Base-by-base conservation (phyloP, 2,329 filamentous ascomycete genomes). In the Epicoccum nigrum region DNA sequence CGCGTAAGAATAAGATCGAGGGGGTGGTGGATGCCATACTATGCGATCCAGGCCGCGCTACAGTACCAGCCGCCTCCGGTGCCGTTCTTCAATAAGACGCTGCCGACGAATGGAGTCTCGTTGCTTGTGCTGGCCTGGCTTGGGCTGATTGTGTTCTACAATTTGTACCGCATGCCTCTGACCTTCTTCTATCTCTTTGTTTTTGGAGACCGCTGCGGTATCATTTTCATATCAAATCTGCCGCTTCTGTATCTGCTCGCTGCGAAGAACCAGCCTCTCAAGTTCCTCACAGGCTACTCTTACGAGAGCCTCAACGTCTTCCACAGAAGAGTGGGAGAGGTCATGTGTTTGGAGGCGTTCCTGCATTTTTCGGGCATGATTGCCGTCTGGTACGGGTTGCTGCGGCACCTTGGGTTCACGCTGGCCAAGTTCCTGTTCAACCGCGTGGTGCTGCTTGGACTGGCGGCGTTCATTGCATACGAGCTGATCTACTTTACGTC, bases 301-400 rank as follows among this genome's bases (percentile, higher is more conserved):
- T 88, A 88, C 62, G 85, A 88, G 68, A 79, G 82, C 4, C 74
- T 88, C 33, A 87, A 88, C 64, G 81, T 88, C 37, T 80, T 87
- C 47, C 85, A 88, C 64, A 81, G 85, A 28, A 78, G 85, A 4
- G 76, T 87, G 1, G 85, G 85, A 19, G 84, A 87, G 65, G 66
- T 83, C 21, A 77, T 87, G 69, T 86, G 83, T 63, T 69, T 86
- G n/a, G 75, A 82, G 31, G 84, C 83, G 2, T 58, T 83, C 0
- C 54, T 86, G 0, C 86, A 88, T 59, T 76, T 79, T 27, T 61
- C 68, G 4, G 78, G 80, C 19, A 85, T 87, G 79, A 47, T 85
- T 1, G 56, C 73, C 2, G 74, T 78, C 5, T 88, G 82, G 81
- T 82, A 82, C 56, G 75, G 77, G 0, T 60, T 80, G 35, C 70